phyloP scores from a whole-genome alignment of 768 basidiomycete species.

The Mycena galopus region DNA sequence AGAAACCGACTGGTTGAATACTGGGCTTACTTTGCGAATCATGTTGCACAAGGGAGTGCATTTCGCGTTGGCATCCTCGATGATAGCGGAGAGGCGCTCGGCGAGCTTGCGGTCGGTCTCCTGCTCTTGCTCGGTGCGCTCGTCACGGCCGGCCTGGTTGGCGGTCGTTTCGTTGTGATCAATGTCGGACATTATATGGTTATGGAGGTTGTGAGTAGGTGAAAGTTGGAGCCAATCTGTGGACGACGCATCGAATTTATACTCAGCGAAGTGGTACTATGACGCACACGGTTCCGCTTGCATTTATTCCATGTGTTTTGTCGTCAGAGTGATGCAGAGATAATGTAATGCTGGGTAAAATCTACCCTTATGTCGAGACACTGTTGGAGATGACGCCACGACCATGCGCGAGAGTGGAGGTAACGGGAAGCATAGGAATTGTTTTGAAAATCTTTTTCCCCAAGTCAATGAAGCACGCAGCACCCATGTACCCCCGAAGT shows the following conservation, averaged over 20 bases:
- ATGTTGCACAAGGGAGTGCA: slow-evolving; percentile 47
- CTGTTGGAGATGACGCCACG: not conserved
- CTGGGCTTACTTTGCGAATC: slow-evolving; percentile 49
- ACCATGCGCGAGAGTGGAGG: too few species aligned
- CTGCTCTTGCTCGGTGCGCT: not conserved
- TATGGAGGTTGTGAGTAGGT: not conserved
- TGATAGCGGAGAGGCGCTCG: slow-evolving; percentile 32
- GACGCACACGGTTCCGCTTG: not conserved
- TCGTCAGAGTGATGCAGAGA: slow-evolving; percentile 1
- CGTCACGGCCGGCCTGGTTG: not conserved
- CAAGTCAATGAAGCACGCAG: too few species aligned
- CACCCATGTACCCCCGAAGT: too few species aligned
- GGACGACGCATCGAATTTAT: not conserved
- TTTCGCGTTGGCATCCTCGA: slow-evolving; percentile 45
- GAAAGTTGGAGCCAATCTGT: not conserved
- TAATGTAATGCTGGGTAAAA: not conserved
- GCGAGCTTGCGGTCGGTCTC: slow-evolving; percentile 5
- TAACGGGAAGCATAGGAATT: too few species aligned
- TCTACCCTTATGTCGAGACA: not conserved
- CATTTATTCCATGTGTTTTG: not conserved
- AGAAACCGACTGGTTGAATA: not conserved
- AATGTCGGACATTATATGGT: slow-evolving; percentile 4
- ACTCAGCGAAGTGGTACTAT: not conserved
- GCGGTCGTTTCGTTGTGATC: not conserved
- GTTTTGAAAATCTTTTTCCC: too few species aligned